Conservation (phyloP, 176 grass and related monocot genomes). For the Canna indica region DNA sequence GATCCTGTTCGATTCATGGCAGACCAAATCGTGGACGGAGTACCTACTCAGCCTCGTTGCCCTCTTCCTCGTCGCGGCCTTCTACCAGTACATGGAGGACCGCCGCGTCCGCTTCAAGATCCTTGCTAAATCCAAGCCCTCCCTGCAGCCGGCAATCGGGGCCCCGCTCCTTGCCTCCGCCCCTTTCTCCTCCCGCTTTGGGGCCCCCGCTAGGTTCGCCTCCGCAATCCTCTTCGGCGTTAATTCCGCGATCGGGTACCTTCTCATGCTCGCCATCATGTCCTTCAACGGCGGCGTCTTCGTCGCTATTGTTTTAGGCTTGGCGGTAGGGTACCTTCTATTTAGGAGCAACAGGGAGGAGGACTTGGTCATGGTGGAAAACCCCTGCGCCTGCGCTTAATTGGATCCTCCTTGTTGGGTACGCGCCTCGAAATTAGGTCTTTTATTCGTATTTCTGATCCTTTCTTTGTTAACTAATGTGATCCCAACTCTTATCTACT, state of each 20-base stretch:
- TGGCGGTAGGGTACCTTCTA: constrained; percentile 62
- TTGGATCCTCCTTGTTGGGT: neutral
- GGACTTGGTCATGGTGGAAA: constrained; percentile 48
- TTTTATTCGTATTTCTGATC: neutral
- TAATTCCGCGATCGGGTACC: constrained; percentile 76
- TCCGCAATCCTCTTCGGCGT: constrained; percentile 63
- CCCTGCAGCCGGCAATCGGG: constrained; percentile 21
- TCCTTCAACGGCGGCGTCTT: constrained; percentile 94
- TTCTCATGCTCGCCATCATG: constrained; percentile 96
- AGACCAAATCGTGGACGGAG: constrained; percentile 47
- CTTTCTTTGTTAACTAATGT: neutral
- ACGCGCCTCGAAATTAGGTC: neutral
- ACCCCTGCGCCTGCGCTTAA: constrained; percentile 77
- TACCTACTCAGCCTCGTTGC: constrained; percentile 77
- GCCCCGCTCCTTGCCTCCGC: constrained; percentile 27
- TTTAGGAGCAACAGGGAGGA: constrained; percentile 73
- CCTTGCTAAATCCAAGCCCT: constrained; percentile 26
- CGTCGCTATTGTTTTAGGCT: constrained; percentile 56
- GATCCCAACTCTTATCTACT: neutral
- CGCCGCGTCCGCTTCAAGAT: constrained; percentile 65
- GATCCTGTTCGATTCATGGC: constrained; percentile 89
- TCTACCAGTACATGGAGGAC: constrained; percentile 98
- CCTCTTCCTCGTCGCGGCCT: constrained; percentile 58
- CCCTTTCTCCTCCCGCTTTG: neutral
- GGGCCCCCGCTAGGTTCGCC: constrained; percentile 19